Conservation (phyloP, 768 basidiomycete species). For the Phylloporus sp. region DNA sequence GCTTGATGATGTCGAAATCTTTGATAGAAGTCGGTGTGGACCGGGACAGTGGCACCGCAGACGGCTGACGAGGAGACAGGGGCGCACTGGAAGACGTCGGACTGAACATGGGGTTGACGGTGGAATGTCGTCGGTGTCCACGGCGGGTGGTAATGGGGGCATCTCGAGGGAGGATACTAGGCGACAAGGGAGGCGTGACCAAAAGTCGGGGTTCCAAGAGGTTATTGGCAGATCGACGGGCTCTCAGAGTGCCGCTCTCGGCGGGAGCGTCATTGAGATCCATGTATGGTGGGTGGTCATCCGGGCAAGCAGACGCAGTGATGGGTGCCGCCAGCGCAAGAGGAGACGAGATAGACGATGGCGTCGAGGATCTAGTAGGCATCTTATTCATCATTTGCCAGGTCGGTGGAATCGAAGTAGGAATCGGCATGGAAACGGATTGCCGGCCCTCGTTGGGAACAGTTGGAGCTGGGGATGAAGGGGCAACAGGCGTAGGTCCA, state of each 20-base stretch:
- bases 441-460: slow-evolving; percentile 22
- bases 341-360: slow-evolving; percentile 84
- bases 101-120: slow-evolving; percentile 55
- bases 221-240: slow-evolving; percentile 62
- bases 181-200: slow-evolving; percentile 72
- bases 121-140: slow-evolving; percentile 68
- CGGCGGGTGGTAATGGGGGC: slow-evolving; percentile 42
- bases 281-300: slow-evolving; percentile 61
- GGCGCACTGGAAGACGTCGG: slow-evolving; percentile 50
- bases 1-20: slow-evolving; percentile 99
- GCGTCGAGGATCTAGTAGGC: slow-evolving; percentile 80
- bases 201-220: slow-evolving; percentile 60
- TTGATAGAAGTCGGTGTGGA: slow-evolving; percentile 90
- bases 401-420: slow-evolving; percentile 43
- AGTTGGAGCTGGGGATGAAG: slow-evolving; percentile 38
- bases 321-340: slow-evolving; percentile 82
- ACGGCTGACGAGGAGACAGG: slow-evolving; percentile 82
- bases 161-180: slow-evolving; percentile 52
- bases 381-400: slow-evolving; percentile 41
- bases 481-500: slow-evolving; percentile 68
- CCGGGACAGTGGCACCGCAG: slow-evolving; percentile 70
- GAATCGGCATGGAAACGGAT: slow-evolving; percentile 30
- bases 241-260: slow-evolving; percentile 44
- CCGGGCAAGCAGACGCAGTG: slow-evolving; percentile 58
- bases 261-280: slow-evolving; percentile 51